Conservation (phyloP, 202 grass and related monocot genomes). For the Bolboschoenoplectus hybrid region DNA sequence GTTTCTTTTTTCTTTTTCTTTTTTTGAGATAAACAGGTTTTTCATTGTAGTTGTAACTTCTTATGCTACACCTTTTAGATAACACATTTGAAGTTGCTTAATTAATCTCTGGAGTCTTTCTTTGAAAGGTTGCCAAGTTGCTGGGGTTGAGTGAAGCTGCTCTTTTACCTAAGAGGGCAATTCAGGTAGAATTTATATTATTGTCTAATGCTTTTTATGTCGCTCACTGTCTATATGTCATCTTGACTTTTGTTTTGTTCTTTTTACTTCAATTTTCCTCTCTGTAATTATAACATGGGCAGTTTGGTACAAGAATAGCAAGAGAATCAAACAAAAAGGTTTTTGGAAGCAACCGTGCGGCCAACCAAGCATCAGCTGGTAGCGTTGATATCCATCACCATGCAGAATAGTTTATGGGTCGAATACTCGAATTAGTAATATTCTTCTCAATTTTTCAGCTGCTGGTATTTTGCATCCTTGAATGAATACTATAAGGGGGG, state of each 20-base stretch:
- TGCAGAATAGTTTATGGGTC: neutral
- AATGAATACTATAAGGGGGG: neutral
- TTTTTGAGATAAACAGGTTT: too few relatives aligned
- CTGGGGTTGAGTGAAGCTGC: constrained; percentile 75
- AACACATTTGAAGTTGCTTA: constrained; percentile 34
- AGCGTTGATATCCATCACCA: constrained; percentile 59
- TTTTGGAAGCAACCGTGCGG: constrained; percentile 86
- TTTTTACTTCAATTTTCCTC: neutral
- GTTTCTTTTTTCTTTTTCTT: constrained; percentile 44
- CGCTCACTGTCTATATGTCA: neutral
- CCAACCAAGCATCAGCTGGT: constrained; percentile 84
- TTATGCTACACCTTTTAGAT: neutral
- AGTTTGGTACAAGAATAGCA: constrained; percentile 94
- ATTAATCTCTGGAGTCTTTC: constrained; percentile 21
- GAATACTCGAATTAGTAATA: neutral
- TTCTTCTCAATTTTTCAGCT: neutral
- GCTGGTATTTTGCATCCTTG: neutral
- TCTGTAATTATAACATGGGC: constrained; percentile 3
- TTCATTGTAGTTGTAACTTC: neutral
- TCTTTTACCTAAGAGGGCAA: constrained; percentile 81
- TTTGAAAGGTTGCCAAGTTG: constrained; percentile 70
- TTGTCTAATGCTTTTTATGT: neutral
- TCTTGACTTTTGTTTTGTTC: constrained; percentile 7
- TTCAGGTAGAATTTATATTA: constrained; percentile 60
- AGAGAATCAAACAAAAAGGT: constrained; percentile 84